A percentile compares a stretch with the other conserved stretches of the same genome.
phyloP scores from a whole-genome alignment of 352 stramenopile species.

The Globisporangium cylindrosporum region DNA sequence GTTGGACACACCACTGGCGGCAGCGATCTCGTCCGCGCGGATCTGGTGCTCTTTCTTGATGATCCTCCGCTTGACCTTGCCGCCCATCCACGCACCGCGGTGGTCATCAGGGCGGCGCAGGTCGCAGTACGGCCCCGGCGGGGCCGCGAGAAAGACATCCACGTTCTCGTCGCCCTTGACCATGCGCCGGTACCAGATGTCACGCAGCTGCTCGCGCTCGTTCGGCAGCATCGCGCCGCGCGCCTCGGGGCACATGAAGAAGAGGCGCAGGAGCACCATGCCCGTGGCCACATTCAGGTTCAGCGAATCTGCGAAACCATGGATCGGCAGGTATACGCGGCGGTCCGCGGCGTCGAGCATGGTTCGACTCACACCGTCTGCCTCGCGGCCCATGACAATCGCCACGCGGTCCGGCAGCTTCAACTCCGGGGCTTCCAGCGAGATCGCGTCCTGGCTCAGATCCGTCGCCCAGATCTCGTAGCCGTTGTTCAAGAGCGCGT shows the following conservation, averaged over 20 bases:
- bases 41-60: conserved; percentile 23
- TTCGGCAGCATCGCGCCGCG: conserved; percentile 25
- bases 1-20: not conserved
- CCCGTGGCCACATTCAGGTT: conserved; percentile 87
- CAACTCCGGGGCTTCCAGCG: conserved; percentile 18
- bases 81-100: conserved; percentile 34
- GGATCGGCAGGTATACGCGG: conserved; percentile 83
- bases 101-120: conserved; percentile 33
- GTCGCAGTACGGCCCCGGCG: conserved; percentile 24
- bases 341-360: conserved; percentile 69
- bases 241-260: conserved; percentile 31
- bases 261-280: conserved; percentile 71
- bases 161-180: conserved; percentile 25
- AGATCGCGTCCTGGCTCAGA: conserved; percentile 53
- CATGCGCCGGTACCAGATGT: conserved; percentile 32
- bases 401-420: conserved; percentile 74
- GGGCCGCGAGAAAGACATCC: conserved; percentile 19
- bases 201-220: conserved; percentile 27
- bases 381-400: conserved; percentile 88
- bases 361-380: conserved; percentile 65
- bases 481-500: conserved; percentile 35
- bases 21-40: not conserved
- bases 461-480: conserved; percentile 81
- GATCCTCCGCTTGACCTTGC: conserved; percentile 25
- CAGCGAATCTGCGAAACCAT: conserved; percentile 85